Conservation (phyloP, 495 filamentous ascomycete species). For the Parmelia sp. region DNA sequence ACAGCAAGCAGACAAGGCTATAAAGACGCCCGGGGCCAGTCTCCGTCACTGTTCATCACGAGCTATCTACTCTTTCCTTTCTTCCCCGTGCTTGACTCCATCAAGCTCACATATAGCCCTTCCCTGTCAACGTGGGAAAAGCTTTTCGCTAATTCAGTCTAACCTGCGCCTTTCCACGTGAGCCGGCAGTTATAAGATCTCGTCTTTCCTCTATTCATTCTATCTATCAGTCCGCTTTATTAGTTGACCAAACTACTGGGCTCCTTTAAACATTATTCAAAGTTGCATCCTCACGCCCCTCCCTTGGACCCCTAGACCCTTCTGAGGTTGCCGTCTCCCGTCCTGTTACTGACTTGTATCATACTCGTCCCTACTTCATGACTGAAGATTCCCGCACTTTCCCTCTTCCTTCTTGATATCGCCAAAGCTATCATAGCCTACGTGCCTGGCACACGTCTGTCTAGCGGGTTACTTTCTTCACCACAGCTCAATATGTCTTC, state of each 20-base stretch:
- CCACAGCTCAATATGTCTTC: background rate
- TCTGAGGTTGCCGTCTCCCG: conserved; percentile 17
- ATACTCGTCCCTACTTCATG: conserved; percentile 7
- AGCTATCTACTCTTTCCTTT: background rate
- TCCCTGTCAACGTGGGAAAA: background rate
- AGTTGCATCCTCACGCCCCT: background rate
- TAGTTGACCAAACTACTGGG: conserved; percentile 10
- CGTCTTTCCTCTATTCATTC: background rate
- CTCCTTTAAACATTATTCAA: conserved; percentile 6
- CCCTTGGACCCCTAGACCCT: background rate
- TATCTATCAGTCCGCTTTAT: background rate
- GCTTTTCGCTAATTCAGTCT: background rate
- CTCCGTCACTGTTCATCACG: background rate
- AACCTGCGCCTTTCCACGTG: conserved; percentile 13
- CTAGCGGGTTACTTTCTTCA: background rate
- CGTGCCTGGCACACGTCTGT: background rate
- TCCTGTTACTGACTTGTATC: conserved; percentile 1
- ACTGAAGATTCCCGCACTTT: conserved; percentile 1
- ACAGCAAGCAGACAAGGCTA: background rate
- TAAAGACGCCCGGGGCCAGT: background rate
- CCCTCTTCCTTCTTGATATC: conserved; percentile 4
- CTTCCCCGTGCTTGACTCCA: conserved; percentile 6
- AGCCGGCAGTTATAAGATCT: conserved; percentile 8
- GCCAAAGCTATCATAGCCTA: background rate
- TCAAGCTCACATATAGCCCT: background rate